These are phyloP conservation scores for Daldinia decipiens DNA, from an alignment of 495 filamentous ascomycete genomes.

Conservation along the genomic window DNA sequence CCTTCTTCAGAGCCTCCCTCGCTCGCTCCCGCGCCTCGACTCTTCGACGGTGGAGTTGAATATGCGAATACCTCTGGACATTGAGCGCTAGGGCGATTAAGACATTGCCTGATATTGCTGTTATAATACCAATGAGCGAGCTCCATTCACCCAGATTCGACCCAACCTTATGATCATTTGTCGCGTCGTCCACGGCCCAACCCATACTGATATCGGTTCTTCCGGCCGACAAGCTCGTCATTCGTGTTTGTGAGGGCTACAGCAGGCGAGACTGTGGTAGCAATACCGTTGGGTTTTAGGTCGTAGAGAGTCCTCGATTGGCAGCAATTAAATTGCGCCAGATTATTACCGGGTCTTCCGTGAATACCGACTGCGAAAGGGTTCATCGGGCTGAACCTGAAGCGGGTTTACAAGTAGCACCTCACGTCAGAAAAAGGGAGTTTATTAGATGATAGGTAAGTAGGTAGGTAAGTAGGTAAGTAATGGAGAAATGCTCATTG, in stretches of 20 bases:
- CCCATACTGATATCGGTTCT: slow-evolving; percentile 29
- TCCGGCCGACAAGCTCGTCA: slow-evolving; percentile 33
- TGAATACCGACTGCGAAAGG: slow-evolving; percentile 19
- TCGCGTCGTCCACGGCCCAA: slow-evolving; percentile 46
- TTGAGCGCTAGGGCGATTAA: slow-evolving; percentile 96
- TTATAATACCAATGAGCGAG: slow-evolving; percentile 91
- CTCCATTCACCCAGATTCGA: slow-evolving; percentile 79
- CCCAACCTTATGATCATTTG: slow-evolving; percentile 51
- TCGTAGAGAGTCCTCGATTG: slow-evolving; percentile 17
- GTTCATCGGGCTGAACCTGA: slow-evolving; percentile 36
- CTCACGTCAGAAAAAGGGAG: slow-evolving; percentile 12
- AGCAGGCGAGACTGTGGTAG: slow-evolving; percentile 8
- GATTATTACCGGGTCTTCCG: slow-evolving; percentile 28
- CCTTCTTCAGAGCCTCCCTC: slow-evolving; percentile 54
- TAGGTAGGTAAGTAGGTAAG: not conserved
- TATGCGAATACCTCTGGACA: slow-evolving; percentile 94
- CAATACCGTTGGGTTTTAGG: slow-evolving; percentile 6
- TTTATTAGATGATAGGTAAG: slow-evolving; percentile 5
- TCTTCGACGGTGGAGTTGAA: slow-evolving; percentile 67
- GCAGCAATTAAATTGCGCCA: slow-evolving; percentile 25
- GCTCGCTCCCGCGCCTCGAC: slow-evolving; percentile 60
- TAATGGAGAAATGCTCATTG: slow-evolving; percentile 24
- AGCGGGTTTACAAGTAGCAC: slow-evolving; percentile 18
- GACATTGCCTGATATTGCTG: slow-evolving; percentile 89
- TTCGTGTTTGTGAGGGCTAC: slow-evolving; percentile 24